Evolutionary conservation across 2,329 filamentous ascomycete genomes (phyloP).

Genomic region (Aspergillus pseudoviridinutans): DNA sequence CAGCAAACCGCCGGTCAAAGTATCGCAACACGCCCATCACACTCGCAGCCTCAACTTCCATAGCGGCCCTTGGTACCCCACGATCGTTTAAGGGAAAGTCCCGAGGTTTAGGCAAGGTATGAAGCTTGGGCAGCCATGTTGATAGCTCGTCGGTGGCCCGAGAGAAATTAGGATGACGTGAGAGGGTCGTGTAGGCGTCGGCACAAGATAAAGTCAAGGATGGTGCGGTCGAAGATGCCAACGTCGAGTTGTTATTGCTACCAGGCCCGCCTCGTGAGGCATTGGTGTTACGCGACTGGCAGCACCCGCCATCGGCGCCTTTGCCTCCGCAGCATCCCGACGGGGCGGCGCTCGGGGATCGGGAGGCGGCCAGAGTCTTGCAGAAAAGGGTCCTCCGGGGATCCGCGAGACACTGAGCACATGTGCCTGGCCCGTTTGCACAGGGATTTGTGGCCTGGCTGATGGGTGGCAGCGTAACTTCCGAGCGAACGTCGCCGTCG

Average conservation of each 20-base stretch:
- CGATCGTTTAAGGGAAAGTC: conserved; percentile 29
- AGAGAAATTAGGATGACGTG: conserved; percentile 71
- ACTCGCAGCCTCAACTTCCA: conserved; percentile 77
- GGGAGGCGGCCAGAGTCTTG: conserved; percentile 68
- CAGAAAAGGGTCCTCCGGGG: conserved; percentile 80
- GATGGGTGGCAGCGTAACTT: conserved; percentile 43
- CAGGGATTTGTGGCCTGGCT: conserved; percentile 43
- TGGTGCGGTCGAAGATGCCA: conserved; percentile 31
- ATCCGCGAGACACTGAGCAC: conserved; percentile 71
- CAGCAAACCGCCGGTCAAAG: conserved; percentile 68
- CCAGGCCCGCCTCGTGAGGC: conserved; percentile 18
- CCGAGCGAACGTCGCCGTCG: conserved; percentile 55
- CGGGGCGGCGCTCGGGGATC: conserved; percentile 32
- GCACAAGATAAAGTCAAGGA: conserved; percentile 65
- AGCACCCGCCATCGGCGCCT: conserved; percentile 59
- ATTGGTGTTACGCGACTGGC: conserved; percentile 40
- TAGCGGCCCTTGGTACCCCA: conserved; percentile 46
- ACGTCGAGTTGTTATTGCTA: conserved; percentile 22
- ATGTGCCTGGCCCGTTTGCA: conserved; percentile 70
- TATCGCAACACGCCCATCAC: conserved; percentile 82
- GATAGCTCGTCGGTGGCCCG: conserved; percentile 68
- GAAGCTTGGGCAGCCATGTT: conserved; percentile 71
- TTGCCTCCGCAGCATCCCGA: conserved; percentile 60
- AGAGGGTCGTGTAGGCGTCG: conserved; percentile 73
- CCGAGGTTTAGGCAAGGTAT: conserved; percentile 48